Evolutionary conservation across 768 basidiomycete species (phyloP), one percentile per base, ranked within the genome.

Genomic region (Phanerodontia chrysosporium): DNA sequence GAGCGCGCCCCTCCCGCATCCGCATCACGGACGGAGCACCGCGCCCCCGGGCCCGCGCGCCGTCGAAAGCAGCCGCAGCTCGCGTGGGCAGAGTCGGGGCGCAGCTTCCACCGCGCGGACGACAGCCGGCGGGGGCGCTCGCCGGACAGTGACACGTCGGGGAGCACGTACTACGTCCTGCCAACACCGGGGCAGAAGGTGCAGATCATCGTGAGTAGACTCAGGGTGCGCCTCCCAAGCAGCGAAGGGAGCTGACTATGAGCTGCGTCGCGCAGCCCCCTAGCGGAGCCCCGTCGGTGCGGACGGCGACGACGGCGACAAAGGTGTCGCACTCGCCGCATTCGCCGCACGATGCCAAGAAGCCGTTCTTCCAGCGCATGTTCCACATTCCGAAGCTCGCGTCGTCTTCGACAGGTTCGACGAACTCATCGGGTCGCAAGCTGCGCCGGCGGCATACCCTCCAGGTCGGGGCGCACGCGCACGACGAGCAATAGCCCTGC

Each of bases 131-230:
- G 77, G 45, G 68, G 79, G 0, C 71, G 69, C 16, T 58, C 69
- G 5, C 65, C 64, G 46, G 76, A 78, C 30, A 86, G 82, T 66
- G 71, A 78, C 14, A 80, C 80, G 36, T 86, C 86, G 4, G 85
- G 81, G 22, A 83, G 86, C 67, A 90, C 88, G 2, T 90, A 89
- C 75, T 90, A 89, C 67, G 82, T 89, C 62, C 78, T 88, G 42
- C 87, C 87, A 3, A 77, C 80, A 12, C 80, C 82, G 12, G 85
- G 86, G n/a, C 86, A 88, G 67, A 90, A 89, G 65, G 81, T 89
- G 58, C 87, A 85, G 69, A 79, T 88, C 61, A 78, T 90, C 65
- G 89, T 89, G 73, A 78, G 89, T 80, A n/a, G n/a, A n/a, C n/a
- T n/a, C n/a, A n/a, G n/a, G 49, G 58, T 65, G 22, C 54, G 56